Conservation (phyloP, 805 yeast species). For the Lachancea mirantina region DNA sequence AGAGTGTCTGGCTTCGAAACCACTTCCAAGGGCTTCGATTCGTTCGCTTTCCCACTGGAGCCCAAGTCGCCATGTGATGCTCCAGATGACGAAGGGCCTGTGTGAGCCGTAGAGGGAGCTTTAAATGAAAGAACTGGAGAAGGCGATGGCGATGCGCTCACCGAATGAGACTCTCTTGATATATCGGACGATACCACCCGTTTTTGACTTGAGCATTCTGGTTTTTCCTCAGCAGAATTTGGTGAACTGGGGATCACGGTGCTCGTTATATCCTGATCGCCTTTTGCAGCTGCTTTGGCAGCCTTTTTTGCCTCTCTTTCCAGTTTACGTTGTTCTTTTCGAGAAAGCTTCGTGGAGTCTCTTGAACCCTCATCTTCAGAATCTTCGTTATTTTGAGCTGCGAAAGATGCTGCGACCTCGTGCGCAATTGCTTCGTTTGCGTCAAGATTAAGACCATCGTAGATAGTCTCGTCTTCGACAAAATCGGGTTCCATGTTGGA, state of each 20-base stretch:
- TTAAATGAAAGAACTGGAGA: constrained; percentile 5
- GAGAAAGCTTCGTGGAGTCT: constrained; percentile 24
- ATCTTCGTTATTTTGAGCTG: constrained; percentile 26
- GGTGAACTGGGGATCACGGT: constrained; percentile 3
- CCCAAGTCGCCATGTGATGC: background rate
- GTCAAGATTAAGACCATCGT: constrained; percentile 71
- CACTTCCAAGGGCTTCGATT: too few relatives aligned
- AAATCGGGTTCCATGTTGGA: constrained; percentile 87
- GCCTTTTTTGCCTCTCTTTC: constrained; percentile 33
- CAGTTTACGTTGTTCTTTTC: constrained; percentile 29
- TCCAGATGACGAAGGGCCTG: constrained; percentile 2
- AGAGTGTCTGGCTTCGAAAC: constrained; percentile 11
- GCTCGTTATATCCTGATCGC: constrained; percentile 6
- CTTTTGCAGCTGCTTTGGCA: constrained; percentile 29
- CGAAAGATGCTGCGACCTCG: constrained; percentile 38
- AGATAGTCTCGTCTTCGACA: constrained; percentile 89
- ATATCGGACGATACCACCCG: background rate
- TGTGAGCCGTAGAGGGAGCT: constrained; percentile 5
- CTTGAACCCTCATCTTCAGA: constrained; percentile 13
- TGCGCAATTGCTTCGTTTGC: constrained; percentile 48
- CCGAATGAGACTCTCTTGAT: constrained; percentile 6
- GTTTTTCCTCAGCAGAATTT: too few relatives aligned
- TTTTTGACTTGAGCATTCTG: constrained; percentile 1
- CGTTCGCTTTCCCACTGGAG: constrained; percentile 10
- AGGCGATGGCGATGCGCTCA: constrained; percentile 15